These are phyloP conservation scores for Candida maltosa DNA, from an alignment of 805 yeast species.

Conservation along the genomic window DNA sequence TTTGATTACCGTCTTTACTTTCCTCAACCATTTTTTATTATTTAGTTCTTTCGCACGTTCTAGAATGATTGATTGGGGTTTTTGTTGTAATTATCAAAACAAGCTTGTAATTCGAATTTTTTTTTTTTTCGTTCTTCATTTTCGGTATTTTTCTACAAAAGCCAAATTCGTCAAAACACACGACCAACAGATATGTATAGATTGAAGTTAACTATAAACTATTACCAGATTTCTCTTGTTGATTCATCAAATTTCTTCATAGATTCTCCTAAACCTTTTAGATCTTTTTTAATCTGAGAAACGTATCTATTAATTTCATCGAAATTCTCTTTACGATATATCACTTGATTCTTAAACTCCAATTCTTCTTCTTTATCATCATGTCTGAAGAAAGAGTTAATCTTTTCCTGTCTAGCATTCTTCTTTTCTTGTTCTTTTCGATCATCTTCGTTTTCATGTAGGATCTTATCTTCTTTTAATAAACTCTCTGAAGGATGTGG, in stretches of 20 bases:
- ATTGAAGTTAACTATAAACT: too few relatives aligned
- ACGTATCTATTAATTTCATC: conserved; percentile 49
- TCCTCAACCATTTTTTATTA: not conserved
- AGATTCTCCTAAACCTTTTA: conserved; percentile 52
- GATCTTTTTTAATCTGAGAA: conserved; percentile 43
- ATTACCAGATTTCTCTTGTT: conserved; percentile 41
- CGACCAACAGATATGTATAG: too few relatives aligned
- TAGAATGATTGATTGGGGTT: too few relatives aligned
- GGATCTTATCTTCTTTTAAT: conserved; percentile 15
- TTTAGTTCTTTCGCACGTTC: too few relatives aligned
- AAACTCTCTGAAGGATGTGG: conserved; percentile 1
- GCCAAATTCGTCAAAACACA: too few relatives aligned
- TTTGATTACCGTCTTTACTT: too few relatives aligned
- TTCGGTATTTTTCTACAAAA: not conserved
- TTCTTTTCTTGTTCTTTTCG: conserved; percentile 19
- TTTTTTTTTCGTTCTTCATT: not conserved
- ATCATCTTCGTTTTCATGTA: conserved; percentile 6
- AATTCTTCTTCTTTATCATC: conserved; percentile 15
- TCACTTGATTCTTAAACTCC: conserved; percentile 13
- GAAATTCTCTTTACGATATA: conserved; percentile 51
- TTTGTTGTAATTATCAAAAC: too few relatives aligned
- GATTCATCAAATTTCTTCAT: conserved; percentile 46
- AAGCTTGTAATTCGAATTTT: too few relatives aligned
- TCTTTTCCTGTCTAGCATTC: conserved; percentile 21
- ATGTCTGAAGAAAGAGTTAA: conserved; percentile 22